phyloP scores from a whole-genome alignment of 2,329 filamentous ascomycete species.

The Chaetomiaceae sp. region DNA sequence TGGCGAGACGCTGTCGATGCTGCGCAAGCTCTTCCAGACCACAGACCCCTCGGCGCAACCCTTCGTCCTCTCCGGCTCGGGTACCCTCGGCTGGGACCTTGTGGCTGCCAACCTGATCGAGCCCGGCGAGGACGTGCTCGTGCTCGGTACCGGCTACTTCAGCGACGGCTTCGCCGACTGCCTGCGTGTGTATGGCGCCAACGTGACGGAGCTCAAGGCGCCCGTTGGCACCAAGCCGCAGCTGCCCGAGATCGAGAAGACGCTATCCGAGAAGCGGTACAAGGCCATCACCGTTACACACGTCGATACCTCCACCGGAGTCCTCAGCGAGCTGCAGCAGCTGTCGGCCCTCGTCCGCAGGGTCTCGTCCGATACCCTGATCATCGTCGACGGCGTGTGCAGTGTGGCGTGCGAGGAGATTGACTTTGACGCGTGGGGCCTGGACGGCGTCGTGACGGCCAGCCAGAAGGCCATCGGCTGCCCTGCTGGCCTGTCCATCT shows the following conservation, averaged over 20 bases:
- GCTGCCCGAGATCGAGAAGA: conserved; percentile 80
- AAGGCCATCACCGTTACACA: conserved; percentile 94
- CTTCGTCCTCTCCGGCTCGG: conserved; percentile 89
- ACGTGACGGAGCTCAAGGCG: conserved; percentile 83
- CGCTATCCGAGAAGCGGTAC: conserved; percentile 85
- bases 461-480: conserved; percentile 96
- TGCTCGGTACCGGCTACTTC: conserved; percentile 96
- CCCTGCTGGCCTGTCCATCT: conserved; percentile 88
- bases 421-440: conserved; percentile 87
- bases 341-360: conserved; percentile 77
- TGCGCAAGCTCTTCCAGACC: conserved; percentile 93
- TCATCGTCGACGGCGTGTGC: conserved; percentile 95
- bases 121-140: conserved; percentile 81
- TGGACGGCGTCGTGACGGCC: conserved; percentile 90
- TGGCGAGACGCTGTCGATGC: conserved; percentile 79
- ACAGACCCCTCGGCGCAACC: conserved; percentile 78
- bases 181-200: conserved; percentile 83
- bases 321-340: conserved; percentile 83
- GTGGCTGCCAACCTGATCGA: conserved; percentile 92
- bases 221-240: conserved; percentile 85
- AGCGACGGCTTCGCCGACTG: conserved; percentile 92
- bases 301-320: conserved; percentile 95
- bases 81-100: conserved; percentile 94
- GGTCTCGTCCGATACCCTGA: conserved; percentile 84
- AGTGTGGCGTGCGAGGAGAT: conserved; percentile 96